Evolutionary conservation across 176 grass and related monocot species (phyloP).

Genomic region (Echinochloa phyllopogon): DNA sequence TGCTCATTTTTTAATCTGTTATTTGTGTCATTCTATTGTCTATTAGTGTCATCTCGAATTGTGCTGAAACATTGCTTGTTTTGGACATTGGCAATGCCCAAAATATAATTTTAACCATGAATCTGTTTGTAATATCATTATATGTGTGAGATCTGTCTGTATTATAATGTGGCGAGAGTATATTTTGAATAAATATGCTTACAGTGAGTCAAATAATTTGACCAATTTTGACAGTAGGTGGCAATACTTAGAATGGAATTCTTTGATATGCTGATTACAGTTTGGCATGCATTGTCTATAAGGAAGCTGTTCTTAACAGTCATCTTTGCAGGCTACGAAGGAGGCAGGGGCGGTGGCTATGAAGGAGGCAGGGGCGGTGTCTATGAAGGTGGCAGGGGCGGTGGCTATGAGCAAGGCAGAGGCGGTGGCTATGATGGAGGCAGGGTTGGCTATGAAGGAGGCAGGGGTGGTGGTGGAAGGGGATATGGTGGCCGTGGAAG

Average conservation of each 20-base stretch:
- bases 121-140: not conserved
- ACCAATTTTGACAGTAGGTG: not conserved
- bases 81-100: not conserved
- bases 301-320: not conserved
- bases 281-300: not conserved
- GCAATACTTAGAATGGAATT: not conserved
- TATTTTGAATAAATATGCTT: not conserved
- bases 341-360: constrained; percentile 2
- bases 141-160: not conserved
- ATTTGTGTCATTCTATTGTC: not conserved
- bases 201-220: not conserved
- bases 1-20: constrained; percentile 6
- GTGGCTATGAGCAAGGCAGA: not conserved
- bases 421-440: constrained; percentile 12
- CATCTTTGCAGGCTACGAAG: constrained; percentile 8
- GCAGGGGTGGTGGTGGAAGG: constrained; percentile 54
- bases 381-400: not conserved
- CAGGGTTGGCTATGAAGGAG: constrained; percentile 17
- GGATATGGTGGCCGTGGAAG: constrained; percentile 60
- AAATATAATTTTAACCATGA: not conserved
- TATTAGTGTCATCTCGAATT: not conserved
- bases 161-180: not conserved
- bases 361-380: not conserved
- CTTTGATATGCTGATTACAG: not conserved
- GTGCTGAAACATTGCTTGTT: not conserved